Percentiles rank a stretch among this genome's conserved stretches.
phyloP scores from a whole-genome alignment of 2,329 filamentous ascomycete genomes.

The Pseudogymnoascus sp. region DNA sequence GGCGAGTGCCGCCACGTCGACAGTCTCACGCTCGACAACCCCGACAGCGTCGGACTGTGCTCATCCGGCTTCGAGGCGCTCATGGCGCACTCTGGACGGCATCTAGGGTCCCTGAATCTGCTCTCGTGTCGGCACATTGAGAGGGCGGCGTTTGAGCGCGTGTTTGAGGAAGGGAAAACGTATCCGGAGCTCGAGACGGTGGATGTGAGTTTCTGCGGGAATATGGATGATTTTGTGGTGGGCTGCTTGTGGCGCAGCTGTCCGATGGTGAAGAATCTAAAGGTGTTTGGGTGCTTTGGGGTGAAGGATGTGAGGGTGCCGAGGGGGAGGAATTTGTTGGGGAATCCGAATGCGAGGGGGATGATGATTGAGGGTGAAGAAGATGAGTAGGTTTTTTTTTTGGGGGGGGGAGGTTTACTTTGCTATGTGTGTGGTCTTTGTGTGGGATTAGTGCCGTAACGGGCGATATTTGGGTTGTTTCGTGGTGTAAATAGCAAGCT shows the following conservation, averaged over 20 bases:
- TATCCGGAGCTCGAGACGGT: conserved; percentile 64
- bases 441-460: not conserved
- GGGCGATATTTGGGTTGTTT: not conserved
- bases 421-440: not conserved
- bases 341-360: conserved; percentile 49
- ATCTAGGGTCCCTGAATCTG: conserved; percentile 62
- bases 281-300: conserved; percentile 58
- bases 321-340: conserved; percentile 46
- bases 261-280: conserved; percentile 49
- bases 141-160: conserved; percentile 59
- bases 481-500: not conserved
- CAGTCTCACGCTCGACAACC: conserved; percentile 54
- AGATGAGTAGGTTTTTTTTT: not conserved
- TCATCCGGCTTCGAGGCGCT: conserved; percentile 67
- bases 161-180: conserved; percentile 42
- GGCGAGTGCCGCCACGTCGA: conserved; percentile 71
- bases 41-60: conserved; percentile 61
- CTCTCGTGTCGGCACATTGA: conserved; percentile 77
- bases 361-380: conserved; percentile 48
- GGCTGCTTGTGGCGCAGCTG: conserved; percentile 56
- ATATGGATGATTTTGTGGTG: conserved; percentile 56
- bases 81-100: conserved; percentile 70
- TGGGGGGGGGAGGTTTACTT: not conserved
- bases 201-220: conserved; percentile 68
- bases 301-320: conserved; percentile 46